Conservation (phyloP, 345 rosid species). For the Clausena lansium region DNA sequence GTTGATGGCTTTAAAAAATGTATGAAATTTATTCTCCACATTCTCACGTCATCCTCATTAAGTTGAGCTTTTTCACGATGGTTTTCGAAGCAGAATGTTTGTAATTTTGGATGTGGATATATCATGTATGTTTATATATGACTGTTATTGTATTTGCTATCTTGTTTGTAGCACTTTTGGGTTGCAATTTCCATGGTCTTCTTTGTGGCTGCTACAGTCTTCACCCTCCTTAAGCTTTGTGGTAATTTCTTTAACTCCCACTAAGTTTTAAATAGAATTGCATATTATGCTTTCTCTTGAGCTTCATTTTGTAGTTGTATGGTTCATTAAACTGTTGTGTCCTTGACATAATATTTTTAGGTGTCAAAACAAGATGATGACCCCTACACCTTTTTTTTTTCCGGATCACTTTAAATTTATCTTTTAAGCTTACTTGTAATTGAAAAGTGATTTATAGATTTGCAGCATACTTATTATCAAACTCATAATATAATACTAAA, state of each 20-base stretch:
- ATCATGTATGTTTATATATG: not conserved
- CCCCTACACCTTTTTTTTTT: not conserved
- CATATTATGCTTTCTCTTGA: not conserved
- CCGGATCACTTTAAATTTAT: not conserved
- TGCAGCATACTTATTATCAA: not conserved
- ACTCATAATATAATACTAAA: not conserved
- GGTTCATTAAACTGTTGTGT: not conserved
- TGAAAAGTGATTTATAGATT: not conserved
- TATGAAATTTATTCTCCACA: not conserved
- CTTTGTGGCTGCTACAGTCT: conserved; percentile 85
- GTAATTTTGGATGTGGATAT: conserved; percentile 6
- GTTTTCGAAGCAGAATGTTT: not conserved
- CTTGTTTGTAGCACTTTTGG: conserved; percentile 82
- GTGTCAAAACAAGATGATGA: not conserved
- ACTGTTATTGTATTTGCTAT: conserved; percentile 10
- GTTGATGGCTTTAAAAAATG: not conserved
- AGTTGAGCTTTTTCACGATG: not conserved
- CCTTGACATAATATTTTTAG: not conserved
- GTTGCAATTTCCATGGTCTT: conserved; percentile 96
- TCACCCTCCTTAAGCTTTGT: conserved; percentile 80
- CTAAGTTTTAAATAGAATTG: not conserved
- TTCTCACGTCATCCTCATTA: not conserved
- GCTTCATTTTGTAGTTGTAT: not conserved
- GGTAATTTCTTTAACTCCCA: conserved; percentile 48
- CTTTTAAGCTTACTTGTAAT: not conserved